A percentile compares a stretch with the other conserved stretches of the same genome.
These are phyloP conservation scores for Sugiyamaella qingdaonensis DNA, from an alignment of 805 yeast species.

Conservation along the genomic window DNA sequence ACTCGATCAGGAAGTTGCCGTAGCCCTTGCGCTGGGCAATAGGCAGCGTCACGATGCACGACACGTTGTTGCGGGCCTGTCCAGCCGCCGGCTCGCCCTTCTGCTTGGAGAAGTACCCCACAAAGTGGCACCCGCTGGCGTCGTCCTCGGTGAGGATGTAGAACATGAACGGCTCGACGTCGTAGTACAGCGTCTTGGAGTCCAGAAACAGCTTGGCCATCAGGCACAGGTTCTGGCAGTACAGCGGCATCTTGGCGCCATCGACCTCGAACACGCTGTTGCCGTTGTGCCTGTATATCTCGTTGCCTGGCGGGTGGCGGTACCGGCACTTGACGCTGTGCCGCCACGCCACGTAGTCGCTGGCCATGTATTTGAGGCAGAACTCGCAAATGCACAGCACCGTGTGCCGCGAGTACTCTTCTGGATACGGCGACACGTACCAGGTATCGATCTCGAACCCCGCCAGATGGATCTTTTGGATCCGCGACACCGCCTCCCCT, in stretches of 20 bases:
- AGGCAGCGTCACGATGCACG: constrained; percentile 89
- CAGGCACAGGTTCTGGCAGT: constrained; percentile 86
- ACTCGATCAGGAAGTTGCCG: constrained; percentile 83
- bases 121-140: constrained; percentile 59
- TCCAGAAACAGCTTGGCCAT: constrained; percentile 84
- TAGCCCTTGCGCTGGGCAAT: constrained; percentile 82
- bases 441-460: constrained; percentile 78
- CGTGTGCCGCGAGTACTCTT: constrained; percentile 62
- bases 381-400: constrained; percentile 75
- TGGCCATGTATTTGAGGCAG: constrained; percentile 75
- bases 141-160: constrained; percentile 76
- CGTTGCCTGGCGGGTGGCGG: constrained; percentile 84
- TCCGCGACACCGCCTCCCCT: constrained; percentile 33
- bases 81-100: constrained; percentile 31
- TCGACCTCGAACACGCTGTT: constrained; percentile 86
- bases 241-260: constrained; percentile 75
- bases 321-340: constrained; percentile 72
- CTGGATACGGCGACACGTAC: constrained; percentile 93
- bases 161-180: constrained; percentile 92
- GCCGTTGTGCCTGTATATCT: constrained; percentile 72
- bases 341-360: constrained; percentile 60
- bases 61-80: constrained; percentile 52
- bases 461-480: constrained; percentile 65
- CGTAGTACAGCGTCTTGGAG: constrained; percentile 88
- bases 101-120: constrained; percentile 93